phyloP scores from a whole-genome alignment of 352 stramenopile species.

The Blastocystis sp. region DNA sequence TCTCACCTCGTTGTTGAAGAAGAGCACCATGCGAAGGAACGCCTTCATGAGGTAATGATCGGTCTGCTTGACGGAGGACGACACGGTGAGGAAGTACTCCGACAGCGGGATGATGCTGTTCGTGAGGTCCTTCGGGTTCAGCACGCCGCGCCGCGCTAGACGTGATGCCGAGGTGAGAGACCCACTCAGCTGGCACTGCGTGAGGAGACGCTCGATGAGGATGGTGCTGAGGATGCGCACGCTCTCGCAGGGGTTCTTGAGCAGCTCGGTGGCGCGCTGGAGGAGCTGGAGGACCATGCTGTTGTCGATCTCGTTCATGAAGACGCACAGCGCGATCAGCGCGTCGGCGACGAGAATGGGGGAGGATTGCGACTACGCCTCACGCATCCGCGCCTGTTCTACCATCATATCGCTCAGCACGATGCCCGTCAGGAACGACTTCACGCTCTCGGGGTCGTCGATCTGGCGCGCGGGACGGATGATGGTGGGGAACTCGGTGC shows the following conservation, averaged over 20 bases:
- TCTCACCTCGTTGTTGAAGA: slow-evolving; percentile 40
- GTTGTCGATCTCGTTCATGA: slow-evolving; percentile 1
- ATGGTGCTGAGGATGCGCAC: slow-evolving; percentile 12
- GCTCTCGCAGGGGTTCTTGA: neutral
- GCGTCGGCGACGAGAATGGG: slow-evolving; percentile 44
- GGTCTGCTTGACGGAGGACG: slow-evolving; percentile 36
- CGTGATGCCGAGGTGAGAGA: neutral
- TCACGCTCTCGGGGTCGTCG: slow-evolving; percentile 5
- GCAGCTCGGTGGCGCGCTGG: neutral
- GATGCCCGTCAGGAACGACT: slow-evolving; percentile 9
- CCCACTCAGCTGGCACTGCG: slow-evolving; percentile 29
- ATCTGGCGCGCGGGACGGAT: neutral
- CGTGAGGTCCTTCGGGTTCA: neutral
- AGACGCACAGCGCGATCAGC: neutral
- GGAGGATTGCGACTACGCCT: neutral
- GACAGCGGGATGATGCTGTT: neutral
- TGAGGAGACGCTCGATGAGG: slow-evolving; percentile 45
- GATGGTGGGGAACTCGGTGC: slow-evolving; percentile 44
- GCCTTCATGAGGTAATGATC: slow-evolving; percentile 53
- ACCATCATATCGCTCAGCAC: neutral
- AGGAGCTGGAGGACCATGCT: neutral
- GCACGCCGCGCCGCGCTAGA: neutral
- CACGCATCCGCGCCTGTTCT: neutral
- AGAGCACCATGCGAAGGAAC: slow-evolving; percentile 58
- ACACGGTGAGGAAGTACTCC: slow-evolving; percentile 25